Percentiles rank a stretch among this genome's conserved stretches.
phyloP scores from a whole-genome alignment of 805 yeast genomes.

The Starmerella stellata region DNA sequence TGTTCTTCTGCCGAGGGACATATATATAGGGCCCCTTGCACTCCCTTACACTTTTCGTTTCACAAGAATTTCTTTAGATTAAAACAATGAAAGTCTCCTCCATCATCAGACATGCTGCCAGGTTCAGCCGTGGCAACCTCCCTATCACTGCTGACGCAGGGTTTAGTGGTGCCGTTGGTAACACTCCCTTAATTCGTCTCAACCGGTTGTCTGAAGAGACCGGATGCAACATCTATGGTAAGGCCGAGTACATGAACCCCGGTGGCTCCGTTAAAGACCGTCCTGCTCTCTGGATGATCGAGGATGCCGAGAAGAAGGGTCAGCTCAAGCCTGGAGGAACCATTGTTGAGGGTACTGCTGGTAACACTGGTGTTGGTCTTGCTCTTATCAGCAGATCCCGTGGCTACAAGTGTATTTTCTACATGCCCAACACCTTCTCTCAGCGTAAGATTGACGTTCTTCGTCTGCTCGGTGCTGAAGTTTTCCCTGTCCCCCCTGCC shows the following conservation, averaged over 20 bases:
- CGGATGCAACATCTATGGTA: constrained; percentile 65
- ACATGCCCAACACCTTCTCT: constrained; percentile 83
- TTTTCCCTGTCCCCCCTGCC: constrained; percentile 74
- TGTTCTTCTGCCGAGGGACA: too few relatives aligned
- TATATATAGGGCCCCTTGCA: too few relatives aligned
- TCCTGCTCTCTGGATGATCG: constrained; percentile 60
- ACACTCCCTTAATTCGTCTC: constrained; percentile 64
- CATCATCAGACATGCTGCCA: constrained; percentile 6
- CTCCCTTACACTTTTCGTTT: too few relatives aligned
- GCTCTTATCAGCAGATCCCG: constrained; percentile 61
- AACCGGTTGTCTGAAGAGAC: constrained; percentile 37
- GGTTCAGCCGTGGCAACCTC: constrained; percentile 28
- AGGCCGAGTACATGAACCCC: constrained; percentile 85
- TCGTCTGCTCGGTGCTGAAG: constrained; percentile 66
- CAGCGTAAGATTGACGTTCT: constrained; percentile 61
- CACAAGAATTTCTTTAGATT: too few relatives aligned
- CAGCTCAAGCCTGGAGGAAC: constrained; percentile 61
- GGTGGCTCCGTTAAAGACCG: constrained; percentile 88
- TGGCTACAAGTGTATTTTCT: constrained; percentile 70
- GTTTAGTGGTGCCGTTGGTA: constrained; percentile 73
- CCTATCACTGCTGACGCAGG: constrained; percentile 55
- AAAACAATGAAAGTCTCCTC: constrained; percentile 4
- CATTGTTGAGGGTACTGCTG: constrained; percentile 85
- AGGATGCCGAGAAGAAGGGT: constrained; percentile 54
- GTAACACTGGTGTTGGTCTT: constrained; percentile 86